Base-by-base conservation (phyloP, 2,329 filamentous ascomycete species). In the Aspergillus japonicus region DNA sequence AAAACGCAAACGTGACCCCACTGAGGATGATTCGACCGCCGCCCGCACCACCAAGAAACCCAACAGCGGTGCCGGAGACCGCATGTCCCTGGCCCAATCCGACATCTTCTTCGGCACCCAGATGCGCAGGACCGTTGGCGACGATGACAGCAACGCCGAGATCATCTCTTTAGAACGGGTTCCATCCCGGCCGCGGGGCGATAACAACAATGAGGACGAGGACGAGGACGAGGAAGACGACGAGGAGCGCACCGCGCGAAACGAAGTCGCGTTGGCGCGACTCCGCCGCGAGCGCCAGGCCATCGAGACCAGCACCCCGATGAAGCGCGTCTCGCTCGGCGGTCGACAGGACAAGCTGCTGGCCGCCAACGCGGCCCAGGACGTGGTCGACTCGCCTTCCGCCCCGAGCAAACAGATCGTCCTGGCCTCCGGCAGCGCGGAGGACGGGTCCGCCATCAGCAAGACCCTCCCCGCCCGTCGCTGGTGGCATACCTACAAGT, bases 401-500 rank as follows among this genome's bases (percentile, higher is more conserved):
- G 56, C 62, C 12, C 33, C 2, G 16, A 55, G 65, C 51, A 72
- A 73, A 59, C 65, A 69, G 55, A 53, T 69, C 47, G 67, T 65
- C 26, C 64, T 66, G 39, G 39, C 39, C 42, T 48, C 59, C 33
- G 66, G 65, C 47, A 60, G 65, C 29, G 66, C 73, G 48, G 26
- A 35, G 33, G 11, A 35, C 33, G 33, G 33, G 5, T 35, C 26
- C 26, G 26, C 26, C 8, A 16, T 35, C 33, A 70, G 12, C n/a
- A 44, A 66, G 51, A 68, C 68, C 42, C 65, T 71, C 16, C 56
- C 68, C 29, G 55, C 68, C 50, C 70, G 76, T 54, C 67, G 71
- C 23, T 75, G 76, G 78, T 98, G 92, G 91, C 86, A 88, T 72
- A 96, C 93, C 5, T 92, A 90, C 82, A 96, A 96, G 76, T 99